These are phyloP conservation scores for Ophiostoma quercus DNA, from an alignment of 2,329 filamentous ascomycete genomes.

Conservation along the genomic window DNA sequence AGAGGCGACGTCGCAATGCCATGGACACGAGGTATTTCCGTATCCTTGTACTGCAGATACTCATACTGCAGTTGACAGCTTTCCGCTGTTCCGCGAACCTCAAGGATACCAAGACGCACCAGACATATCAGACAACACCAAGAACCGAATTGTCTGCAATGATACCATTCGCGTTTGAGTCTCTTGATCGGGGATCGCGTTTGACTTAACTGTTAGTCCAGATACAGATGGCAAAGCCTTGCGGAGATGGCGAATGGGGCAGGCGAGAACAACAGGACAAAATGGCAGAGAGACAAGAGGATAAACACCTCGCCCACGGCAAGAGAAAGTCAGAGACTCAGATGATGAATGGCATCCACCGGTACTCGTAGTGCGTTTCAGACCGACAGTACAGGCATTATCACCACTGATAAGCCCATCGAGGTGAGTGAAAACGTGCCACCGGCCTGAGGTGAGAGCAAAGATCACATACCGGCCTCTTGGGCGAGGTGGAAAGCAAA, in stretches of 20 bases:
- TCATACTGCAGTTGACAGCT: no score
- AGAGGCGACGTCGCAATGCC: not conserved
- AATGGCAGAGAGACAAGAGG: not conserved
- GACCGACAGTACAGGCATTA: not conserved
- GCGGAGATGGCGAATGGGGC: not conserved
- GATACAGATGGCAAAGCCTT: not conserved
- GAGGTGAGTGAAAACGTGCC: not conserved
- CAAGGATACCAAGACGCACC: not conserved
- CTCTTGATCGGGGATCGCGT: not conserved
- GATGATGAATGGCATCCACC: not conserved
- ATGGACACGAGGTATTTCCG: not conserved
- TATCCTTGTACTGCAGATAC: no score
- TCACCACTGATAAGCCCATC: not conserved
- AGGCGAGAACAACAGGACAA: not conserved
- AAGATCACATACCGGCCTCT: not conserved
- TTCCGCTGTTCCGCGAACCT: not conserved
- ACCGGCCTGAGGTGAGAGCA: not conserved
- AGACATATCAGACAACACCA: not conserved
- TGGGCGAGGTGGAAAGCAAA: not conserved
- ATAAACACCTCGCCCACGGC: not conserved
- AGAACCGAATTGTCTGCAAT: not conserved
- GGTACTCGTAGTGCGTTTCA: conserved; percentile 1
- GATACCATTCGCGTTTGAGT: not conserved
- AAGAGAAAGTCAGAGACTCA: not conserved
- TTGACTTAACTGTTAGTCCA: no score